A percentile compares a stretch with the other conserved stretches of the same genome.
Conservation (phyloP, 805 yeast genomes). For the Myxozyma monticola region DNA sequence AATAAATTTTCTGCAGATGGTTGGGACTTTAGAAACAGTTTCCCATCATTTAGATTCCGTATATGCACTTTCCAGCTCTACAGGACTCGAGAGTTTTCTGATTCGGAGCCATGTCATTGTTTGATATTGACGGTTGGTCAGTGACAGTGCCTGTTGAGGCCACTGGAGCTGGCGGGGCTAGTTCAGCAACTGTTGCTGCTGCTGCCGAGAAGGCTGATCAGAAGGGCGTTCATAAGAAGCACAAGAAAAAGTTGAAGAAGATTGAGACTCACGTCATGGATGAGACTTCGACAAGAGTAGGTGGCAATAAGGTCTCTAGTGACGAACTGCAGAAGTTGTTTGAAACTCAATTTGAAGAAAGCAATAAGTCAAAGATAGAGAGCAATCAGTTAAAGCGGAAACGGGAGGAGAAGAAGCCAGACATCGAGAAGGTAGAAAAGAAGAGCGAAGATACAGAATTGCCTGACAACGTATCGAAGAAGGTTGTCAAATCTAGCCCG, state of each 20-base stretch:
- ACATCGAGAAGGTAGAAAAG: background rate
- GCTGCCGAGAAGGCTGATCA: background rate
- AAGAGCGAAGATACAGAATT: background rate
- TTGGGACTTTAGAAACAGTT: too few species aligned
- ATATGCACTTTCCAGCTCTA: too few species aligned
- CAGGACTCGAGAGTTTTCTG: too few species aligned
- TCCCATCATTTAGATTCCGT: too few species aligned
- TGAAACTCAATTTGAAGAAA: slow-evolving; percentile 14
- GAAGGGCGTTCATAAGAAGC: background rate
- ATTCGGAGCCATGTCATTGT: slow-evolving; percentile 21
- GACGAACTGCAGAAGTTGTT: slow-evolving; percentile 23
- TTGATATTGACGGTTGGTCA: slow-evolving; percentile 27
- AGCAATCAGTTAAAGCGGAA: slow-evolving; percentile 17
- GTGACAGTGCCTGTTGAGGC: slow-evolving; percentile 8
- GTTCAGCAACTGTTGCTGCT: background rate
- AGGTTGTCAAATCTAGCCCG: background rate
- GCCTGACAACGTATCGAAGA: background rate
- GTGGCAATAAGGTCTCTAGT: slow-evolving; percentile 13
- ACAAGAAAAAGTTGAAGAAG: slow-evolving; percentile 3
- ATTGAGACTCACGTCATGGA: background rate
- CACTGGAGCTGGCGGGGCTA: background rate
- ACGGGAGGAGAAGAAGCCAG: background rate
- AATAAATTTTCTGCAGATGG: too few species aligned
- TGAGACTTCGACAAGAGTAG: slow-evolving; percentile 1
- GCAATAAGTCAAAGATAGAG: slow-evolving; percentile 8